phyloP scores from a whole-genome alignment of 371 early-diverging fungal species.

The Mucor indicus region DNA sequence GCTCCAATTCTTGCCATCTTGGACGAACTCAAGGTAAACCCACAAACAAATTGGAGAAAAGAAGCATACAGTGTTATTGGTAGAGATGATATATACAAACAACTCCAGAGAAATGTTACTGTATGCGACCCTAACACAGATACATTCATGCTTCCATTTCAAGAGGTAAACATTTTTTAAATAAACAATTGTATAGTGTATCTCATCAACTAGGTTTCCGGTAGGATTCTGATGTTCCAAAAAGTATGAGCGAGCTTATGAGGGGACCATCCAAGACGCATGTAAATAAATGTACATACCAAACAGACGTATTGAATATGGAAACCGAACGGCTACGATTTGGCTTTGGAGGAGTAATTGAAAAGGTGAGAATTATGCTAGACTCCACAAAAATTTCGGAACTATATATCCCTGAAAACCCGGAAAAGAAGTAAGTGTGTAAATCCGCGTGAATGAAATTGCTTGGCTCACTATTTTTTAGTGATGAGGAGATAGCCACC shows the following conservation, averaged over 20 bases:
- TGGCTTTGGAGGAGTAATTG: conserved; percentile 59
- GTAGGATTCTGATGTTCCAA: conserved; percentile 3
- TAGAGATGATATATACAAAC: conserved; percentile 63
- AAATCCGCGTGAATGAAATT: no score
- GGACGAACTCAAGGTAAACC: conserved; percentile 31
- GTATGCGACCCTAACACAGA: conserved; percentile 14
- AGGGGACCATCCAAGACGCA: neutral
- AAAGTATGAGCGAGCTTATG: conserved; percentile 7
- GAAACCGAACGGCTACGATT: conserved; percentile 55
- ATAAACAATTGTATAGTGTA: neutral
- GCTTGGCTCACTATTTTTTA: no score
- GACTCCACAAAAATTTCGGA: conserved; percentile 42
- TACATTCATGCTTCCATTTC: conserved; percentile 10
- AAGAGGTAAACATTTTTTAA: conserved; percentile 2
- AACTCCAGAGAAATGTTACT: conserved; percentile 12
- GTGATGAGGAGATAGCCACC: conserved; percentile 47
- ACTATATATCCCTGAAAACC: conserved; percentile 30
- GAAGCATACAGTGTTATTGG: conserved; percentile 52
- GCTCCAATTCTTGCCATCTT: conserved; percentile 46
- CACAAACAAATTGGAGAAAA: conserved; percentile 38
- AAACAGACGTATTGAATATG: conserved; percentile 22
- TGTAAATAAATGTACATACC: conserved; percentile 4
- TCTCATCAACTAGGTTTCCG: no score
- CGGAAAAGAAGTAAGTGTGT: conserved; percentile 32
- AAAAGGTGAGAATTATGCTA: conserved; percentile 59